Base-by-base conservation (phyloP, 805 yeast genomes). In the Kodamaea hsintzibuensis region DNA sequence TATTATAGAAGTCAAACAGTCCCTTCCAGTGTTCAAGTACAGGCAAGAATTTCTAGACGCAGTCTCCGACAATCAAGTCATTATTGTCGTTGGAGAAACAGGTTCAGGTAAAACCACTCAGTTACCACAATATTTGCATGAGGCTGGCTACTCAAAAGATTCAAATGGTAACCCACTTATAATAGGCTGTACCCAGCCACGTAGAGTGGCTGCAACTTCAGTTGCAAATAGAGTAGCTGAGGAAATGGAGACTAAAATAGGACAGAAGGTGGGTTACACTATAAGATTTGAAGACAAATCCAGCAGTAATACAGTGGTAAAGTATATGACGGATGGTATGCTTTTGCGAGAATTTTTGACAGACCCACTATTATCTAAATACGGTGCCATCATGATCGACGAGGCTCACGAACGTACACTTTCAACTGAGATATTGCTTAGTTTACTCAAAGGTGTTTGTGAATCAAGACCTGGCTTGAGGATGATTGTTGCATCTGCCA, bases 281-380 rank as follows among this genome's bases (percentile, higher is more conserved):
- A 82, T 93, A 52, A 78, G 98, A 57, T 93, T 95, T 69, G 99
- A 95, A 54, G 96, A 92, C 57, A 79, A 77, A 53, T 44, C 58
- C 33, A 82, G 91, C 0, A 78, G 78, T 0, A 73, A 77, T 14
- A 95, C 99, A 0, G 70, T 79, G 12, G 78, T 95, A 50, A 93
- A 93, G 72, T 95, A 95, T 69, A 82, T 92, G 82, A 95, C 99
- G 0, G 99, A 95, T 69, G 99, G 99, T 79, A 89, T 91, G 91
- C 77, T 95, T 17, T 74, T 92, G 35, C 73, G 97, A 55, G 99
- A 95, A 70, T 86, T 90, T 59, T 71, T 92, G 35, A 74, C 80
- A 1, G 98, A 92, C 65, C 89, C 96, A 0, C 82, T 82, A 43
- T 70, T 92, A 42, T 69, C 78, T 1, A 73, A 71, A 1, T 93